These are phyloP conservation scores for Eimeria tenella DNA, from an alignment of 169 alveolate species.

Conservation along the genomic window DNA sequence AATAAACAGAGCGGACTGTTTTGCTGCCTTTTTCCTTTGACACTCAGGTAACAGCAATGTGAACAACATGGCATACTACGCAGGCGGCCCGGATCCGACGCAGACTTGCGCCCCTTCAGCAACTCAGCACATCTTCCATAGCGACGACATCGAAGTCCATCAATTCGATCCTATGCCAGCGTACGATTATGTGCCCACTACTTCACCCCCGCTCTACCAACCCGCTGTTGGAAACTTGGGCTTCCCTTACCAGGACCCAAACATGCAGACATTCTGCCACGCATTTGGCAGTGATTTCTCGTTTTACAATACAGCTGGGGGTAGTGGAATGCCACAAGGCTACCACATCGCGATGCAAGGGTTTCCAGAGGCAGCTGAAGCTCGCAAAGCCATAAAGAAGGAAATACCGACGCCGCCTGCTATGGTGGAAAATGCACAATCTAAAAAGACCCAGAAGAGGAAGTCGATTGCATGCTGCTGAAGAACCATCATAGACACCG, in stretches of 20 bases:
- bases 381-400: constrained; percentile 69
- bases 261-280: constrained; percentile 72
- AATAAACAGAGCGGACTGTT: neutral
- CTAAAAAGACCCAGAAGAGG: neutral
- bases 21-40: neutral
- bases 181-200: constrained; percentile 36
- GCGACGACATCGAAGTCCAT: constrained; percentile 37
- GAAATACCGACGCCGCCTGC: constrained; percentile 26
- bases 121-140: neutral
- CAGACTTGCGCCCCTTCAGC: constrained; percentile 52
- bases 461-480: constrained; percentile 57
- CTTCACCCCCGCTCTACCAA: constrained; percentile 61
- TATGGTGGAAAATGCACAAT: constrained; percentile 1
- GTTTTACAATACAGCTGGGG: constrained; percentile 32
- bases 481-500: neutral
- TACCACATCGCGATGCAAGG: constrained; percentile 72
- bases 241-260: constrained; percentile 24
- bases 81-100: constrained; percentile 66
- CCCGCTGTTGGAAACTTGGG: constrained; percentile 55
- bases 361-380: constrained; percentile 30
- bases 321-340: constrained; percentile 78
- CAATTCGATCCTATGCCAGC: constrained; percentile 53
- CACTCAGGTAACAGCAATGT: constrained; percentile 45
- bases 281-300: constrained; percentile 61
- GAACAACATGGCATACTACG: constrained; percentile 65